Conservation (phyloP, 257 asterid genomes). For the Nicotiana otophora region DNA sequence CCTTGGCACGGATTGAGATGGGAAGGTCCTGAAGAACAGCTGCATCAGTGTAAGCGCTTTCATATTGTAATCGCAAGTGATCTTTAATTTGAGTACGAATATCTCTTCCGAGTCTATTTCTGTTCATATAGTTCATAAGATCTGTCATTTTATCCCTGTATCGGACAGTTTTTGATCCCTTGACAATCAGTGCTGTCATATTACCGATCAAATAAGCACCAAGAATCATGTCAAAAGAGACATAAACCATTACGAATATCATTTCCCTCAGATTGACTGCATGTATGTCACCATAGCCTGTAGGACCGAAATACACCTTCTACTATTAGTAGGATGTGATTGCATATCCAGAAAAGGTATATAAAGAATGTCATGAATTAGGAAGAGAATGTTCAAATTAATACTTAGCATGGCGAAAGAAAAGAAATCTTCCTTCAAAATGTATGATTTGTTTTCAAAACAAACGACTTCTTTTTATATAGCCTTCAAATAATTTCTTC, state of each 20-base stretch:
- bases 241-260: constrained; percentile 87
- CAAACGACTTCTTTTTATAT: not conserved
- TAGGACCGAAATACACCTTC: not conserved
- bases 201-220: constrained; percentile 97
- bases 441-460: not conserved
- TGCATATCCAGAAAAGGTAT: not conserved
- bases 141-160: constrained; percentile 91
- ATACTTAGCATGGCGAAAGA: not conserved
- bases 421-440: not conserved
- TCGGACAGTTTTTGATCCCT: constrained; percentile 89
- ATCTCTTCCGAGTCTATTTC: constrained; percentile 68
- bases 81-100: constrained; percentile 81
- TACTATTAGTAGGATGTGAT: not conserved
- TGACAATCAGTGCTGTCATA: constrained; percentile 95
- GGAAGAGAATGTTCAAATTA: not conserved
- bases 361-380: not conserved
- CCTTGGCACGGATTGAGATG: constrained; percentile 87
- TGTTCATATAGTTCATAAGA: constrained; percentile 70
- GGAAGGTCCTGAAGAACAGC: constrained; percentile 85
- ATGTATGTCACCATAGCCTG: constrained; percentile 98
- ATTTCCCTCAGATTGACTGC: constrained; percentile 92
- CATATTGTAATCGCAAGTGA: constrained; percentile 86
- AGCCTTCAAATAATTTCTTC: not conserved
- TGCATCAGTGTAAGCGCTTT: constrained; percentile 72
- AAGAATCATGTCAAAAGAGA: constrained; percentile 93